phyloP scores from a whole-genome alignment of 2,329 filamentous ascomycete species.

The Aspergillus pseudotamarii region DNA sequence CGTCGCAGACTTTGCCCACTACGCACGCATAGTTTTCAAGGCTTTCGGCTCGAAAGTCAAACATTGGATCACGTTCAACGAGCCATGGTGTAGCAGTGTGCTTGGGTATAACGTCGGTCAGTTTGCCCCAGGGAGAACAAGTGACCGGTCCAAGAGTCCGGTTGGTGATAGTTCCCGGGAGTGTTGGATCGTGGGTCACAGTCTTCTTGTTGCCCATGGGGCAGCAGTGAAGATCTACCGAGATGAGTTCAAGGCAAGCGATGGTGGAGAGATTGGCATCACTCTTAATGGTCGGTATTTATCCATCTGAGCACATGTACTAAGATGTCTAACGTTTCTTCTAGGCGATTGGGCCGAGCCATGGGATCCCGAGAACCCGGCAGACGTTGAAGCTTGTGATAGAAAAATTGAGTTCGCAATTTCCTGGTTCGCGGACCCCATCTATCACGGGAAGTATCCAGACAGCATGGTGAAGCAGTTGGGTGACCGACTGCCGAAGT shows the following conservation, averaged over 20 bases:
- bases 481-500: slow-evolving; percentile 73
- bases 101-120: slow-evolving; percentile 76
- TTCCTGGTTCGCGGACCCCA: slow-evolving; percentile 84
- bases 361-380: slow-evolving; percentile 76
- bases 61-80: slow-evolving; percentile 89
- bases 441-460: slow-evolving; percentile 84
- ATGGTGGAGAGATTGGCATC: slow-evolving; percentile 80
- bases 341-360: slow-evolving; percentile 76
- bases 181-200: slow-evolving; percentile 82
- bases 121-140: slow-evolving; percentile 81
- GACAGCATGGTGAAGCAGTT: slow-evolving; percentile 82
- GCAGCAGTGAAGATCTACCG: slow-evolving; percentile 80
- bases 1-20: slow-evolving; percentile 77
- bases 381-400: slow-evolving; percentile 73
- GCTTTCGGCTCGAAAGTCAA: slow-evolving; percentile 74
- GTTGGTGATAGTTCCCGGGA: slow-evolving; percentile 76
- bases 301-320: not conserved
- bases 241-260: slow-evolving; percentile 73
- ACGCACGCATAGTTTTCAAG: slow-evolving; percentile 75
- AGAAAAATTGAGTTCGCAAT: slow-evolving; percentile 87
- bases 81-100: slow-evolving; percentile 83
- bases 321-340: not conserved
- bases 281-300: slow-evolving; percentile 70
- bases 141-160: slow-evolving; percentile 69
- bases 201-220: slow-evolving; percentile 76